A percentile compares a stretch with the other conserved stretches of the same genome.
Conservation (phyloP, 352 stramenopile species). For the Globisporangium nagaii region DNA sequence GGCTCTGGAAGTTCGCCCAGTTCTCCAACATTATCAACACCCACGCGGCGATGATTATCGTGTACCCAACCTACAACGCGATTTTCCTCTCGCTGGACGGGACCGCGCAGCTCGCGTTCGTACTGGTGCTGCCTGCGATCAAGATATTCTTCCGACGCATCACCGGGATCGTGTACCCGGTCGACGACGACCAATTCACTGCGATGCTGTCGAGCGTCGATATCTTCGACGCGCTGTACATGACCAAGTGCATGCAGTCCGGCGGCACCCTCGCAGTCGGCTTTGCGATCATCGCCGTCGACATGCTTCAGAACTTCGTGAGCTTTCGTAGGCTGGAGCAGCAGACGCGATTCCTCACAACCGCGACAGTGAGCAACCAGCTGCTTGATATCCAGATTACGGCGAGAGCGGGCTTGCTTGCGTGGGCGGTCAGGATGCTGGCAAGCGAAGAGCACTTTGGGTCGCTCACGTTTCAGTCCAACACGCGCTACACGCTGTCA, state of each 20-base stretch:
- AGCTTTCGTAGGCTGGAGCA: not conserved
- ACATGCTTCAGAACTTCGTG: not conserved
- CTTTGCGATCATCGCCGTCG: slow-evolving; percentile 3
- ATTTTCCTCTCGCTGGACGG: slow-evolving; percentile 5
- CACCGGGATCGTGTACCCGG: not conserved
- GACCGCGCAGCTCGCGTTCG: not conserved
- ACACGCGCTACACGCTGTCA: too few species aligned
- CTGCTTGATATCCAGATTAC: too few species aligned
- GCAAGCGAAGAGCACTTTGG: too few species aligned
- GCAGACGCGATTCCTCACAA: not conserved
- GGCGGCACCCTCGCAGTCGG: slow-evolving; percentile 10
- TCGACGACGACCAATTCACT: not conserved
- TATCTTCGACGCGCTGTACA: slow-evolving; percentile 11
- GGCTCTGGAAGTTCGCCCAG: not conserved
- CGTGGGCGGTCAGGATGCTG: too few species aligned
- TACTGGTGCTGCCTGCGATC: slow-evolving; percentile 6
- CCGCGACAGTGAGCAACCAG: too few species aligned
- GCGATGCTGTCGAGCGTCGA: not conserved
- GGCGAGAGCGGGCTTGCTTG: too few species aligned
- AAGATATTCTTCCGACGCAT: not conserved
- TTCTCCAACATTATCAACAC: not conserved
- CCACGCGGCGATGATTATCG: not conserved
- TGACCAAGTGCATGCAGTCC: slow-evolving; percentile 20
- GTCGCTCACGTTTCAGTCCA: too few species aligned
- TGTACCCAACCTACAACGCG: slow-evolving; percentile 9